Conservation (phyloP, 2,329 filamentous ascomycete species). For the Botrytis deweyae region DNA sequence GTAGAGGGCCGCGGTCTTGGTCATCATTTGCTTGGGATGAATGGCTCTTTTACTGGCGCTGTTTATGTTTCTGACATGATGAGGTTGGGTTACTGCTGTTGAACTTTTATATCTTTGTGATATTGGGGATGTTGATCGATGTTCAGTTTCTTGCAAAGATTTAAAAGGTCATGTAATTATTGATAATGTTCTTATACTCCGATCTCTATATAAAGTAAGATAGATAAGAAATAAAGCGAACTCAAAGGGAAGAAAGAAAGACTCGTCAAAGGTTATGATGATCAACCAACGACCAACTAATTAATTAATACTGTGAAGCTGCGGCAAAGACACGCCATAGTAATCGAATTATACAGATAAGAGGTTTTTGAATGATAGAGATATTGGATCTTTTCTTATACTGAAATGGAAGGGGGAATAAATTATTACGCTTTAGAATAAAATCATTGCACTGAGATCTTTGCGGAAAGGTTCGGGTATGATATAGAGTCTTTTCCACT, state of each 20-base stretch:
- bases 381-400: neutral
- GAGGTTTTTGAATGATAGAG: neutral
- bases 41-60: too few species aligned
- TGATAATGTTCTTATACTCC: too few species aligned
- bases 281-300: neutral
- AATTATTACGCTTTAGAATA: too few species aligned
- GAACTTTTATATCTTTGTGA: neutral
- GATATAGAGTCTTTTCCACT: too few species aligned
- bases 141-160: neutral
- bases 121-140: neutral
- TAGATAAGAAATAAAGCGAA: neutral
- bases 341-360: too few species aligned
- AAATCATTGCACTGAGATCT: too few species aligned
- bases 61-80: neutral
- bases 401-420: too few species aligned
- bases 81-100: neutral
- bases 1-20: neutral
- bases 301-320: neutral
- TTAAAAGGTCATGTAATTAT: too few species aligned
- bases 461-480: too few species aligned
- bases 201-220: neutral
- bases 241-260: neutral
- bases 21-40: neutral
- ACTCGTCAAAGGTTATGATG: fast-evolving
- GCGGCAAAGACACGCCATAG: neutral